These are phyloP conservation scores for Candida piceae DNA, from an alignment of 805 yeast genomes.

Conservation along the genomic window DNA sequence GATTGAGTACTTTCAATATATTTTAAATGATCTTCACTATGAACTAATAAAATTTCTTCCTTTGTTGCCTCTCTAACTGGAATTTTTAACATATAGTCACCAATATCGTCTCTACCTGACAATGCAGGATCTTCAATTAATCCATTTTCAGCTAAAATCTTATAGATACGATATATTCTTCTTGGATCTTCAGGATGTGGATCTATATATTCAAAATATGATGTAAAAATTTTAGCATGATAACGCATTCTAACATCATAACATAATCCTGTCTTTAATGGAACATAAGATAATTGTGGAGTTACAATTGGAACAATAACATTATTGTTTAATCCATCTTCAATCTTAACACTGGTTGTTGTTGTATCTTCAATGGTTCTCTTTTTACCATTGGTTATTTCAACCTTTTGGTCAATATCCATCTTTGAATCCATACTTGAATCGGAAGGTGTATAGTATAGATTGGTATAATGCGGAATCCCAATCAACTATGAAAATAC, in stretches of 20 bases:
- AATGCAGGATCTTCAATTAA: constrained; percentile 74
- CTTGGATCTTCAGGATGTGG: constrained; percentile 99
- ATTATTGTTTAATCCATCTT: constrained; percentile 4
- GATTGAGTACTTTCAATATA: constrained; percentile 69
- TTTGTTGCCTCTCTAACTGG: constrained; percentile 86
- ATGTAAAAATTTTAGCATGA: constrained; percentile 90
- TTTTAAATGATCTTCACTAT: constrained; percentile 71
- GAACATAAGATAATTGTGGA: constrained; percentile 67
- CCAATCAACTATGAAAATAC: no score
- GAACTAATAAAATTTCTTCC: constrained; percentile 85
- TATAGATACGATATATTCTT: constrained; percentile 88
- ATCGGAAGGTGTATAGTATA: no score
- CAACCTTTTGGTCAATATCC: constrained; percentile 7
- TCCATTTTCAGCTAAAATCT: constrained; percentile 91
- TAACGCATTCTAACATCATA: constrained; percentile 97
- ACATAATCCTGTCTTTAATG: constrained; percentile 86
- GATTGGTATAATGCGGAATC: no score
- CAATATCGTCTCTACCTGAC: constrained; percentile 68
- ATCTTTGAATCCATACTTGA: constrained; percentile 13
- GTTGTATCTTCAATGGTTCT: not conserved
- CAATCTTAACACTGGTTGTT: not conserved
- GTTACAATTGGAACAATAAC: constrained; percentile 51
- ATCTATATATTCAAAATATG: constrained; percentile 89
- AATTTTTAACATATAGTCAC: constrained; percentile 80
- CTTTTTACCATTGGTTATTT: not conserved